Percentiles rank a stretch among this genome's conserved stretches.
Conservation (phyloP, 169 alveolate species). For the Theileria equi region DNA sequence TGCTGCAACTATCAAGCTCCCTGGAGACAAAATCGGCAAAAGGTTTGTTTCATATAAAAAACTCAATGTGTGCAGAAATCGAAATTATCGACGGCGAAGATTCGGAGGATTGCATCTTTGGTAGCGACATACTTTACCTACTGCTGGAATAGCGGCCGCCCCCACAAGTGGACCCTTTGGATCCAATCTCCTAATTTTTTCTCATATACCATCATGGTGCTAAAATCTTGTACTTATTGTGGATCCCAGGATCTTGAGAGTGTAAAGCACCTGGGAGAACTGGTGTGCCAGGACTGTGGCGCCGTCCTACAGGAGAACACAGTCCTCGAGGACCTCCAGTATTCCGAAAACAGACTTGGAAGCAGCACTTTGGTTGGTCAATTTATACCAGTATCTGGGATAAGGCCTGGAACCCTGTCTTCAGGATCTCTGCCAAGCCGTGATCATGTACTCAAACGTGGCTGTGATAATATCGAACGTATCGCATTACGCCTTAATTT, state of each 20-base stretch:
- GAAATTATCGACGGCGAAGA: conserved; percentile 23
- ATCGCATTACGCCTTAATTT: conserved; percentile 83
- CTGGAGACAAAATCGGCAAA: conserved; percentile 45
- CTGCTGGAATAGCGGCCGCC: conserved; percentile 54
- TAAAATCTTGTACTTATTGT: conserved; percentile 44
- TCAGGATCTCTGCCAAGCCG: conserved; percentile 79
- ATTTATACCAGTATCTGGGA: conserved; percentile 80
- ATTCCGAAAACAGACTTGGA: conserved; percentile 78
- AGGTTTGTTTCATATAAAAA: not conserved
- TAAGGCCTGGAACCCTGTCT: conserved; percentile 74
- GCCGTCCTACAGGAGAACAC: conserved; percentile 83
- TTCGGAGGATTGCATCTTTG: conserved; percentile 32
- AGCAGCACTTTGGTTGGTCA: conserved; percentile 79
- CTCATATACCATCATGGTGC: conserved; percentile 5
- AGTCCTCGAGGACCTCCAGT: conserved; percentile 79
- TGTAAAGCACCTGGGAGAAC: conserved; percentile 81
- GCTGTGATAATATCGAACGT: conserved; percentile 79
- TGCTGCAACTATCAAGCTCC: not conserved
- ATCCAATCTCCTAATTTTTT: not conserved
- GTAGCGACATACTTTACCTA: conserved; percentile 48
- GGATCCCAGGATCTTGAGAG: conserved; percentile 59
- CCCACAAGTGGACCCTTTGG: not conserved
- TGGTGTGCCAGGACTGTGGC: conserved; percentile 83
- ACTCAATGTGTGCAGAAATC: not conserved
- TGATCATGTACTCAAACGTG: conserved; percentile 76